Evolutionary conservation across 2,329 filamentous ascomycete genomes (phyloP), one percentile per base, ranked within the genome.

Genomic region (Xylaria sp.): DNA sequence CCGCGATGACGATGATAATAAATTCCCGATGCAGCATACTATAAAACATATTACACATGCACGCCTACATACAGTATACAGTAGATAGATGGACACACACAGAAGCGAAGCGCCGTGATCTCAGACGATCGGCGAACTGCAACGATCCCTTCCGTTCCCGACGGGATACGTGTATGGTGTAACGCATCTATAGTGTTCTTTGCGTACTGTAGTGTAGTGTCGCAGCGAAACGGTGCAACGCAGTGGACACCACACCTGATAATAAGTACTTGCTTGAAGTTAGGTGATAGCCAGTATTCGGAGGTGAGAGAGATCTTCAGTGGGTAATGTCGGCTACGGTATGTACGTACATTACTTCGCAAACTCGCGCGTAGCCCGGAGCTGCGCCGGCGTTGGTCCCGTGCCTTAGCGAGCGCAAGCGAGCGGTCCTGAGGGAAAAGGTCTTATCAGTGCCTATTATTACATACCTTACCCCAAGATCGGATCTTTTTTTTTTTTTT

Each of bases 121-220:
- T n/a, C 18, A 23, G 44, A 12, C 6, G 57, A 60, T 60, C 44
- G 57, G 23, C 57, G 28, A 48, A 50, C 41, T 13, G 44, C 28
- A 60, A 48, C 56, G 39, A 56, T 55, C 56, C 37, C 37, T 61
- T 50, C 39, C 63, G 56, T 37, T 37, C 34, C 34, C 34, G 34
- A 37, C 34, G 25, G 31, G 12, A 51, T 13, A 25, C 20, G n/a
- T 6, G 12, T 18, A 34, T 34, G 7, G 63, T 59, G 46, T 52
- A 50, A 54, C 51, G 5, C 39, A 10, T 10, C 4, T 37, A 37
- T 37, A 37, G 34, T 37, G 34, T 37, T 37, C 34, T 37, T 10
- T 10, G 34, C 34, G 34, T 37, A 37, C 1, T 10, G 34, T 20
- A 48, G n/a, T 20, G n/a, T 20, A 20, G n/a, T 48, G n/a, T 18